Conservation (phyloP, 106 monocot species). For the Apostasia ramifera region DNA sequence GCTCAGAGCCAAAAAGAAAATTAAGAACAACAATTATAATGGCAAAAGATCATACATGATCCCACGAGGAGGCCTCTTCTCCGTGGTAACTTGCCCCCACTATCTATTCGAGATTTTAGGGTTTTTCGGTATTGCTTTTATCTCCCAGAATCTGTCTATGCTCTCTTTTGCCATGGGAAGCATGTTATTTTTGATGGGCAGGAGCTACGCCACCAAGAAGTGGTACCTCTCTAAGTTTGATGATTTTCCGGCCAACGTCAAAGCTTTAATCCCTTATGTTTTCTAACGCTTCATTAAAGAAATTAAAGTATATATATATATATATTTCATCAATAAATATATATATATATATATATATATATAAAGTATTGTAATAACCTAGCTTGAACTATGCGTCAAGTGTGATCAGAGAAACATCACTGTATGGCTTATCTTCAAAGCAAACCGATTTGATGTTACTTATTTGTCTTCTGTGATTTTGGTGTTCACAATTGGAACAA, state of each 20-base stretch:
- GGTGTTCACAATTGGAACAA: too few species aligned
- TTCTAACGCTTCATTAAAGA: constrained; percentile 17
- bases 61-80: constrained; percentile 68
- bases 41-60: constrained; percentile 69
- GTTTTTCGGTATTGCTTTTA: constrained; percentile 41
- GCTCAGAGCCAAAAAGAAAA: constrained; percentile 26
- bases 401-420: too few species aligned
- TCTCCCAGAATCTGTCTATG: constrained; percentile 50
- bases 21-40: too few species aligned
- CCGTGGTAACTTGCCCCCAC: constrained; percentile 71
- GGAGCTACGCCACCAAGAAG: constrained; percentile 63
- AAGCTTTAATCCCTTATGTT: constrained; percentile 64
- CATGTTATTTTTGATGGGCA: constrained; percentile 49
- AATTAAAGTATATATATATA: too few species aligned
- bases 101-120: constrained; percentile 78
- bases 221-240: constrained; percentile 83
- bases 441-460: too few species aligned
- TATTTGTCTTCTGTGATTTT: too few species aligned
- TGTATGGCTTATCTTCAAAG: too few species aligned
- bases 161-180: constrained; percentile 37
- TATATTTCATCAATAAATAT: too few species aligned
- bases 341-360: too few species aligned
- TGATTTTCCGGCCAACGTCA: constrained; percentile 46
- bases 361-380: too few species aligned
- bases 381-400: too few species aligned